Evolutionary conservation across 1,284 basidiomycete species (phyloP), one percentile per base, ranked within the genome.

Genomic region (Kwoniella shivajii): DNA sequence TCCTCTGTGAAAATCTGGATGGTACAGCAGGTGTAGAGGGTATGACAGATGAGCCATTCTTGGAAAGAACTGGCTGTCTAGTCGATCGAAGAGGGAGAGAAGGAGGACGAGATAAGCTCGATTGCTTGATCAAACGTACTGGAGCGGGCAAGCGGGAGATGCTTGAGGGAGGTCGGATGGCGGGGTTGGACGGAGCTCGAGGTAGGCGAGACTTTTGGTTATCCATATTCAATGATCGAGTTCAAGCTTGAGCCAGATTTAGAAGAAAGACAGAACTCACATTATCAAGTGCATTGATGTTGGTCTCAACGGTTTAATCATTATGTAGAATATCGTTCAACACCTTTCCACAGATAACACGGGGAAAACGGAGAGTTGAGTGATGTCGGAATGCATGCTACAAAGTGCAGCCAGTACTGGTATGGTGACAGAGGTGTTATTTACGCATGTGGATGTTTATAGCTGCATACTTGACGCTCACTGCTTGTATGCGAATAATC

Each of bases 151-250:
- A 41, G 36, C 47, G n/a, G n/a, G 54, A 44, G 27, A n/a, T 14
- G 18, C 16, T 10, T 39, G 24, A n/a, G 10, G 33, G 43, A 14
- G 41, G 34, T 41, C 56, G 27, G 36, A 57, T 51, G 18, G 26
- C 26, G 24, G 56, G 44, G 24, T 57, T 57, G 34, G 56, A 57
- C 7, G 56, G 44, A 34, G 56, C 50, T 26, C 50, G 34, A 10
- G 56, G 56, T 14, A 57, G 18, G 26, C 56, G 22, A 9, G 50
- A 47, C 24, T 5, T 30, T 18, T 47, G 33, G 4, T 18, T 2
- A 14, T 47, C 16, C 45, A 47, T 47, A 10, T n/a, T n/a, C n/a
- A n/a, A 11, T 47, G 22, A 24, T 47, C 7, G 11, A 9, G 18
- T 34, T 39, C 6, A 22, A 9, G 41, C 27, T 9, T 22, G 22